Base-by-base conservation (phyloP, 2,329 filamentous ascomycete genomes). In the Hortaea sp. region DNA sequence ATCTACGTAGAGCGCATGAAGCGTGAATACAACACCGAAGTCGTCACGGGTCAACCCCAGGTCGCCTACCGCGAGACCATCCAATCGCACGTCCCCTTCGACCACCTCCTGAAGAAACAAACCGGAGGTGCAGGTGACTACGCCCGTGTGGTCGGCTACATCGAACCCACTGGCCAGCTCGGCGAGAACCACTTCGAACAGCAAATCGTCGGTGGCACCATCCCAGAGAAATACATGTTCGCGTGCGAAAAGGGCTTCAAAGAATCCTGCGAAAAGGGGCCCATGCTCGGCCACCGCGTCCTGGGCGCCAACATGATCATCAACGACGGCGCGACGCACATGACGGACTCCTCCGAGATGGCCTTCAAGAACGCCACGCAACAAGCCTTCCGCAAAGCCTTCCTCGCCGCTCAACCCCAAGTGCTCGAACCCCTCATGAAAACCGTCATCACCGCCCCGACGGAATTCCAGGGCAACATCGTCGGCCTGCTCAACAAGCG, bases 391-490 rank as follows among this genome's bases (percentile, higher is more conserved):
- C 82, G 85, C 57, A 95, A 95, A 71, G 85, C 88, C 12, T 97
- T 98, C 72, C 74, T 77, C 49, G 80, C 85, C 9, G 87, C 84
- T 31, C 78, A 81, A 44, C 89, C 90, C 2, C 79, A 87, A 59
- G 82, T 98, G 7, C 79, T 98, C 32, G 92, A 98, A 69, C 92
- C 92, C 5, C 71, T 98, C 45, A 98, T 98, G 92, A 97, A 95
- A 77, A 95, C 88, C 0, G 89, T 88, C 50, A 88, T 98, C 60
- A 95, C 88, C 30, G 89, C 92, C 1, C 92, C 92, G 41, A 88
- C 85, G 61, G 92, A 98, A 74, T 98, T 97, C 75, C 92, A 98
- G 70, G 92, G 92, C 63, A 89, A 88, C 64, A 85, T 98, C 54
- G 86, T 97, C 46, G 89, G 88, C 60, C 72, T 98, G 42, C 76